Base-by-base conservation (phyloP, 345 rosid species). In the Balakata baccata region DNA sequence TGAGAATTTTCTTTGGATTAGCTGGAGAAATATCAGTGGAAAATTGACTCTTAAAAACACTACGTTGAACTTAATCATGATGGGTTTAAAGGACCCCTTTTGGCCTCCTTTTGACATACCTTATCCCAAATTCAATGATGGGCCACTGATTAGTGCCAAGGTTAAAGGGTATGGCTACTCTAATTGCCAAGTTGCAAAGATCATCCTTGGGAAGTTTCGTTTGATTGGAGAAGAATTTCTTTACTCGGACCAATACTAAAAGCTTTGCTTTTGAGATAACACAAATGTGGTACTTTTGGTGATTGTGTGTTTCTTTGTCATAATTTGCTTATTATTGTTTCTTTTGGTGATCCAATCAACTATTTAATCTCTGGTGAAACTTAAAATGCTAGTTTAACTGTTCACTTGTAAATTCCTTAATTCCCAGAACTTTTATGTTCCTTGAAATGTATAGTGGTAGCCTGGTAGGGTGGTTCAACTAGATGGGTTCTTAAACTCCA, bases 391-490 rank as follows among this genome's bases (percentile, higher is more conserved):
- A 13, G 8, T 10, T 25, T 49, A 25, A 34, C 9, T 4, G 5
- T 49, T 50, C 39, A 66, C 20, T 22, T 16, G 7, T 66, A 50
- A 23, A 68, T 39, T 29, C 10, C 57, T 25, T 37, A 16, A 66
- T 23, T 49, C 70, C 41, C 38, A 23, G 37, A 58, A 49, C 57
- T 16, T 25, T 43, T 10, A 23, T 4, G 59, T 50, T 25, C 18
- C 57, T 34, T 64, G 68, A 64, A 17, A 52, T 68, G 60, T 0
- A 18, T 52, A 23, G 17, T 70, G 7, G 53, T 67, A 64, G n/a
- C n/a, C n/a, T n/a, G n/a, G n/a, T n/a, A n/a, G n/a, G 60, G 56
- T 51, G 56, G 56, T 51, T 51, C n/a, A 51, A 16, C 56, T 14
- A 17, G 56, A 16, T 51, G 7, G 59, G 10, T n/a, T 54, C 25